A percentile compares a stretch with the other conserved stretches of the same genome.
Conservation (phyloP, 495 filamentous ascomycete species). For the Venustampulla echinocandica region DNA sequence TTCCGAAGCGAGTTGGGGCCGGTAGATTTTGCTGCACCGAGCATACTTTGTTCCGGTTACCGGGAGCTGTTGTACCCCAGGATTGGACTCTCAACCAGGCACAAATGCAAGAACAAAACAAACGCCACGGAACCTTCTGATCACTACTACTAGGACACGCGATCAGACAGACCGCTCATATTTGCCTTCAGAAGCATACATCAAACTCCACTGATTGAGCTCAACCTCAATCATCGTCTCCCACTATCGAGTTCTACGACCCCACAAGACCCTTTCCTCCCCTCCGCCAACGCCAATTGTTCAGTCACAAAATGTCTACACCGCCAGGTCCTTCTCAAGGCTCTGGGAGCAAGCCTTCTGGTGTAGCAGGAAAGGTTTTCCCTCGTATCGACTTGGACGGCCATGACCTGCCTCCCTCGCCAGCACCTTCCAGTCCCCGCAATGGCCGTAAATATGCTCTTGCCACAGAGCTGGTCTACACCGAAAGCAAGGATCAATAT, state of each 20-base stretch:
- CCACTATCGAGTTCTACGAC: neutral
- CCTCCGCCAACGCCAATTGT: conserved; percentile 10
- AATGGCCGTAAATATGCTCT: conserved; percentile 78
- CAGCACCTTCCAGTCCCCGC: conserved; percentile 84
- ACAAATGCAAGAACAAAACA: too few relatives aligned
- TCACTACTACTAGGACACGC: too few relatives aligned
- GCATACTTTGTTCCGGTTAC: too few relatives aligned
- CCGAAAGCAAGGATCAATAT: conserved; percentile 91
- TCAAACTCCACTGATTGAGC: conserved; percentile 7
- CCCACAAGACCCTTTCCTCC: neutral
- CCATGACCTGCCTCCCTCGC: conserved; percentile 86
- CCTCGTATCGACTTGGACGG: conserved; percentile 74
- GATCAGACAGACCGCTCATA: too few relatives aligned
- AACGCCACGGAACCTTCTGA: too few relatives aligned
- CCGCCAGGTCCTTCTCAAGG: conserved; percentile 25
- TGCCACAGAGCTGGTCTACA: conserved; percentile 93
- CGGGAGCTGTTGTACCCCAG: too few relatives aligned
- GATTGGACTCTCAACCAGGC: too few relatives aligned
- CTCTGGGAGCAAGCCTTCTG: conserved; percentile 17
- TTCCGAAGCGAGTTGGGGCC: too few relatives aligned
- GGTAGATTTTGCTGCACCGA: too few relatives aligned
- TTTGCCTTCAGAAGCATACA: too few relatives aligned
- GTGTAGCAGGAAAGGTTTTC: conserved; percentile 56
- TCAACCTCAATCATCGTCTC: conserved; percentile 8
- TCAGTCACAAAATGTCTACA: conserved; percentile 30